These are phyloP conservation scores for Massarina eburnea DNA, from an alignment of 2,329 filamentous ascomycete genomes.

Conservation along the genomic window DNA sequence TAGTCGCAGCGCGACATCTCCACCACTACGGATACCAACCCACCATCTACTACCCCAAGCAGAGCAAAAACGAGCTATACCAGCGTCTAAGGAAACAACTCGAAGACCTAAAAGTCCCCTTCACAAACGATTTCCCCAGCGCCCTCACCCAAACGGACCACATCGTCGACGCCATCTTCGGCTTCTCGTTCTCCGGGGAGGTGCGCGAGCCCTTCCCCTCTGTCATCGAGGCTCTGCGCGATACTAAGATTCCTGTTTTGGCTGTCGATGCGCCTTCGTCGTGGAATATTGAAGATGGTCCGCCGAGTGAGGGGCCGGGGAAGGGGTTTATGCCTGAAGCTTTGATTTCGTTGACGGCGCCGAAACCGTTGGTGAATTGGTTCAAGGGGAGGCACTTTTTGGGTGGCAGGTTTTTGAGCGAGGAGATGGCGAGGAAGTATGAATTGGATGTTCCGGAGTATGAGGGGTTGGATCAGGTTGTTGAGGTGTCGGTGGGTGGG, in stretches of 20 bases:
- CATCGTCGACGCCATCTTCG: constrained; percentile 90
- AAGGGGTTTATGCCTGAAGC: constrained; percentile 77
- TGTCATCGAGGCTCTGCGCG: constrained; percentile 76
- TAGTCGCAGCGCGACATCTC: constrained; percentile 91
- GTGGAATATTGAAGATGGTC: constrained; percentile 89
- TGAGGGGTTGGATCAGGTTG: constrained; percentile 82
- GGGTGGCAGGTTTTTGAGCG: constrained; percentile 84
- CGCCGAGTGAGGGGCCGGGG: constrained; percentile 74
- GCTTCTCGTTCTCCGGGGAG: constrained; percentile 89
- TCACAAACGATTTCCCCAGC: constrained; percentile 74
- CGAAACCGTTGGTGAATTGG: constrained; percentile 82
- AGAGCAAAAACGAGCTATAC: constrained; percentile 87
- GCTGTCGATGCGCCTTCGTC: constrained; percentile 92
- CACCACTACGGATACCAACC: constrained; percentile 90
- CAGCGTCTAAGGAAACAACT: constrained; percentile 85
- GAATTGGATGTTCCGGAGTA: constrained; percentile 80
- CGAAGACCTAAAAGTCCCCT: constrained; percentile 77
- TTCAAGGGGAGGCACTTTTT: constrained; percentile 90
- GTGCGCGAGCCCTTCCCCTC: constrained; percentile 88
- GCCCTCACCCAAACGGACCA: constrained; percentile 73
- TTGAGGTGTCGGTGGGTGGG: constrained; percentile 62
- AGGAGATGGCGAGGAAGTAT: constrained; percentile 80
- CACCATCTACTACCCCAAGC: constrained; percentile 89
- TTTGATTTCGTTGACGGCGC: constrained; percentile 86
- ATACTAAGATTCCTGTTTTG: constrained; percentile 74